A percentile compares a stretch with the other conserved stretches of the same genome.
Evolutionary conservation across 495 filamentous ascomycete species (phyloP).

Genomic region (Aspergillus diversus): DNA sequence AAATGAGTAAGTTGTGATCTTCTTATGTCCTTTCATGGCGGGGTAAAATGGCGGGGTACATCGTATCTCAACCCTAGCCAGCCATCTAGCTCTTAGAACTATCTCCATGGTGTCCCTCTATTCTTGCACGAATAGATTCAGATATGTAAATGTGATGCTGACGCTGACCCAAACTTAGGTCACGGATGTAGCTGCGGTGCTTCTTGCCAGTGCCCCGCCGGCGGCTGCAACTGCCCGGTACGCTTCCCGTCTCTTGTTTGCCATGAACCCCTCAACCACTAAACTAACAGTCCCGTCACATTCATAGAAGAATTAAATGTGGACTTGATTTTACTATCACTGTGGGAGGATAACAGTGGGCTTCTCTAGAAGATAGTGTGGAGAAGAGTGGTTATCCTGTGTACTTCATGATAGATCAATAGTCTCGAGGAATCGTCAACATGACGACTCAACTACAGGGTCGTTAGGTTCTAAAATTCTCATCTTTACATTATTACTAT

Average conservation of each 20-base stretch:
- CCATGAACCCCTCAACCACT: slow-evolving; percentile 1
- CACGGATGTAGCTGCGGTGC: slow-evolving; percentile 50
- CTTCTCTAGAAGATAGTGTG: not conserved
- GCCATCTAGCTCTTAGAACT: not conserved
- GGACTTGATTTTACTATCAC: not conserved
- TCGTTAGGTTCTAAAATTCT: no score
- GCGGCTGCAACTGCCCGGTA: slow-evolving; percentile 51
- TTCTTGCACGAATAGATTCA: not conserved
- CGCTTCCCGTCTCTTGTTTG: slow-evolving; percentile 23
- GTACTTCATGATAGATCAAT: not conserved
- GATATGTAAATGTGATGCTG: slow-evolving; percentile 13
- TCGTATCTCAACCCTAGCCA: not conserved
- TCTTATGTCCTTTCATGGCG: slow-evolving; percentile 20
- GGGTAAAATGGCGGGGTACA: slow-evolving; percentile 33
- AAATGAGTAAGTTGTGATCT: slow-evolving; percentile 8
- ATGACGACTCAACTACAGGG: no score
- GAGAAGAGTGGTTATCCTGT: not conserved
- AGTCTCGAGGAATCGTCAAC: not conserved
- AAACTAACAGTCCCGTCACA: not conserved
- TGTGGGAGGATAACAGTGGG: not conserved
- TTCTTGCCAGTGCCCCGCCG: slow-evolving; percentile 53
- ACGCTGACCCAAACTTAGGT: slow-evolving; percentile 28
- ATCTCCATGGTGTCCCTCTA: not conserved
- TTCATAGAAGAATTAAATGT: not conserved
- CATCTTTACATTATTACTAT: no score